Conservation (phyloP, 108 stramenopile genomes). For the Nitzschia sp. region DNA sequence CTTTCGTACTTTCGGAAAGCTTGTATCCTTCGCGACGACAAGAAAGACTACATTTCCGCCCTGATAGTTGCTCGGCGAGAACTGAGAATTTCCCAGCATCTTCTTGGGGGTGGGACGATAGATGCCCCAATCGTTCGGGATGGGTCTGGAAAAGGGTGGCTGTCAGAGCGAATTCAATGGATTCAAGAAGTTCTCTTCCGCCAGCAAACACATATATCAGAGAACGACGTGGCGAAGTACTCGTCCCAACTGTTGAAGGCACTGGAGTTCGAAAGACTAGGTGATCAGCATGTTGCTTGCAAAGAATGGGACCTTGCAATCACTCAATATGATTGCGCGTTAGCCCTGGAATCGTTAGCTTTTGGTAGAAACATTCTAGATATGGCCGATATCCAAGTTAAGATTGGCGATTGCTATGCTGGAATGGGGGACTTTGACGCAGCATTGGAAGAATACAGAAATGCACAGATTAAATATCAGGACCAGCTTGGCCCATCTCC, state of each 20-base stretch:
- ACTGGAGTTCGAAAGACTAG: conserved; percentile 19
- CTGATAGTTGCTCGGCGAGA: conserved; percentile 19
- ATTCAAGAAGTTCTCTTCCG: conserved; percentile 9
- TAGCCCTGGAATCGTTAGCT: conserved; percentile 19
- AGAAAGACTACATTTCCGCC: conserved; percentile 1
- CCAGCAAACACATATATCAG: neutral
- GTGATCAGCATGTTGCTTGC: neutral
- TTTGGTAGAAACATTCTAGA: conserved; percentile 19
- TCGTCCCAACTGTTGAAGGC: conserved; percentile 5
- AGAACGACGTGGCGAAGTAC: conserved; percentile 8
- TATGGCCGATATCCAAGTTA: conserved; percentile 25
- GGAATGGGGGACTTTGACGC: conserved; percentile 8
- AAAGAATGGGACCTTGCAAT: conserved; percentile 15
- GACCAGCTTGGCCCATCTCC: neutral
- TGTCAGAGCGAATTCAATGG: conserved; percentile 19
- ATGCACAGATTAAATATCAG: conserved; percentile 1
- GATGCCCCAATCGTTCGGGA: neutral
- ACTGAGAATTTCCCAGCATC: conserved; percentile 11
- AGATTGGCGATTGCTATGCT: conserved; percentile 22
- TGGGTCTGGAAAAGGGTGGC: neutral
- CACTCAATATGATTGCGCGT: conserved; percentile 13
- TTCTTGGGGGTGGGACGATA: neutral
- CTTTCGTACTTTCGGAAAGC: conserved; percentile 26
- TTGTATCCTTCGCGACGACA: conserved; percentile 9
- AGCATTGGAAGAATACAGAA: conserved; percentile 18